Evolutionary conservation across 176 grass and related monocot genomes (phyloP), one percentile per base, ranked within the genome.

Genomic region (Stipa capillata): DNA sequence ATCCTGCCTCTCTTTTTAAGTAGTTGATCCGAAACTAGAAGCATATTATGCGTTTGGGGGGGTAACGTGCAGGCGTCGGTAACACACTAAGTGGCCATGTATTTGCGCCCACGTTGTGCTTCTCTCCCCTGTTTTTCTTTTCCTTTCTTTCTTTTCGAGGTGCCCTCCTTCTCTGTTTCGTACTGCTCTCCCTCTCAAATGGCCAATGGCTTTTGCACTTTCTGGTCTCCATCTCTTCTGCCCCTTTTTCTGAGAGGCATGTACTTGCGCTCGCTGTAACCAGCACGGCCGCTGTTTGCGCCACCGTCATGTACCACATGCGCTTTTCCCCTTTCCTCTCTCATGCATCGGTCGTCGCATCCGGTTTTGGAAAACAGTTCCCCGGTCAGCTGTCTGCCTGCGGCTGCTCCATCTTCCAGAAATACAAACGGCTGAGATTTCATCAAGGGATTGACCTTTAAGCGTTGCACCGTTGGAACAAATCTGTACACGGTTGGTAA

Each of bases 71-170:
- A 21, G n/a, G 39, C 66, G 29, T 31, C 25, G 53, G 84, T 59
- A 20, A 81, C 41, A 64, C 34, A 10, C 20, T 6, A 34, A 51
- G 74, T 33, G 40, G 31, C 0, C 32, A 10, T 28, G 40, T 59
- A 75, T 77, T 81, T 51, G 84, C 40, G 2, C 13, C 77, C 85
- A 86, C 78, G 85, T 86, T 58, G n/a, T 54, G 13, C 47, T 10
- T n/a, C 58, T 32, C 16, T 35, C 16, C 10, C 8, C 4, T 14
- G 12, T 65, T n/a, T n/a, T n/a, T n/a, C n/a, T n/a, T n/a, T n/a
- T n/a, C n/a, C n/a, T n/a, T n/a, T n/a, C n/a, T n/a, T n/a, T n/a
- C n/a, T n/a, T n/a, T n/a, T n/a, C n/a, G n/a, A n/a, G n/a, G n/a
- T n/a, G n/a, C n/a, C n/a, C 16, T 18, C 63, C 35, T n/a, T 25